Conservation (phyloP, 768 basidiomycete genomes). For the Amanita pseudoporphyria region DNA sequence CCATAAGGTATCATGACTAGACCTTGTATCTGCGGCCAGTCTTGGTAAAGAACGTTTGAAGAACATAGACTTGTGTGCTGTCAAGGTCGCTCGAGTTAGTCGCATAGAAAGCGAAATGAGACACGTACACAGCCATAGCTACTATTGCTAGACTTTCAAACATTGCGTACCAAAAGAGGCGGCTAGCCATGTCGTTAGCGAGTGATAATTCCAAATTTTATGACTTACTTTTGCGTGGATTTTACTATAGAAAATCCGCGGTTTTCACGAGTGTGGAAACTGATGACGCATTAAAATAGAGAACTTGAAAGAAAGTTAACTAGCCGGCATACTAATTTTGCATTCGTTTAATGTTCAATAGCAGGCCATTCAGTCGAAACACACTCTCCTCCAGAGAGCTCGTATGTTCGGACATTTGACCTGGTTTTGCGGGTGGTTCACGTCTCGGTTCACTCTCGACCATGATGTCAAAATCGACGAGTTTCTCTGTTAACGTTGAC, state of each 20-base stretch:
- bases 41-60: constrained; percentile 96
- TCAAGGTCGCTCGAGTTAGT: constrained; percentile 7
- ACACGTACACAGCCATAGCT: constrained; percentile 79
- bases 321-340: constrained; percentile 76
- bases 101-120: background rate
- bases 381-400: constrained; percentile 92
- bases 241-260: constrained; percentile 90
- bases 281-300: constrained; percentile 21
- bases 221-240: constrained; percentile 72
- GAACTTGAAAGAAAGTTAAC: background rate
- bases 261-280: constrained; percentile 91
- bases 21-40: constrained; percentile 87
- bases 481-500: constrained; percentile 87
- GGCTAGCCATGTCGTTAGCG: constrained; percentile 31
- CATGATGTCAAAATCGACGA: constrained; percentile 96
- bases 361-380: constrained; percentile 78
- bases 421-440: constrained; percentile 80
- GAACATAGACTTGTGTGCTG: constrained; percentile 83
- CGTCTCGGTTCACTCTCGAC: constrained; percentile 94
- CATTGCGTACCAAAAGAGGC: constrained; percentile 90
- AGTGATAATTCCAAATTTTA: background rate
- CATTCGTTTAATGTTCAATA: constrained; percentile 83
- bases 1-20: constrained; percentile 23
- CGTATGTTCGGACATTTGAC: constrained; percentile 88
- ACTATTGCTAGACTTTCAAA: constrained; percentile 72